phyloP scores from a whole-genome alignment of 352 stramenopile genomes.

The Phytophthora europaea region DNA sequence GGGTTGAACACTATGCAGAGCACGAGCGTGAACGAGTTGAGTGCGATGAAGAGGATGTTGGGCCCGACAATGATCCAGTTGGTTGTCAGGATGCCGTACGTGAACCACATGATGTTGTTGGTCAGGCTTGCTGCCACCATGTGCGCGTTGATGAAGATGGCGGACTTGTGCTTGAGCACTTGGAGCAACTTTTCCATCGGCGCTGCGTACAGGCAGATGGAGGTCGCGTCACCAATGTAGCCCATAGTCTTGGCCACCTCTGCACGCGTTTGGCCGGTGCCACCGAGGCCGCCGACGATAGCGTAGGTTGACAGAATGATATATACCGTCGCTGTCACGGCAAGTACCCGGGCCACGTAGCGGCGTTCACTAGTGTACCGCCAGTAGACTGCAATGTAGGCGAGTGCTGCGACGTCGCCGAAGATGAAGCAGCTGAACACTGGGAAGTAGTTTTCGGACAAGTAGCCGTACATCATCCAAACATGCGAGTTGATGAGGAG shows the following conservation, averaged over 20 bases:
- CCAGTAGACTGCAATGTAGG: slow-evolving; percentile 64
- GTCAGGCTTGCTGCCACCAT: slow-evolving; percentile 55
- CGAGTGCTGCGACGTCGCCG: slow-evolving; percentile 34
- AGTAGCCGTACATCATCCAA: slow-evolving; percentile 61
- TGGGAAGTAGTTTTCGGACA: slow-evolving; percentile 52
- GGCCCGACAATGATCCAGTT: slow-evolving; percentile 46
- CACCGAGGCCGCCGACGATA: slow-evolving; percentile 39
- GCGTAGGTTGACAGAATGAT: slow-evolving; percentile 45
- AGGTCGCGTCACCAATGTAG: slow-evolving; percentile 34
- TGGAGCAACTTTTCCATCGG: slow-evolving; percentile 56
- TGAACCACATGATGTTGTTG: slow-evolving; percentile 59
- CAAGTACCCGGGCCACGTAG: slow-evolving; percentile 36
- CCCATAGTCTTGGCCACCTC: slow-evolving; percentile 37
- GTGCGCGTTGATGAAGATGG: slow-evolving; percentile 49
- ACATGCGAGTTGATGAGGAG: slow-evolving; percentile 47
- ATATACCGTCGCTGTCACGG: slow-evolving; percentile 12
- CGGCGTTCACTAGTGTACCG: slow-evolving; percentile 41
- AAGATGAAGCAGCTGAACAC: slow-evolving; percentile 48
- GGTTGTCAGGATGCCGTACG: slow-evolving; percentile 42
- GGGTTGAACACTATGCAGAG: slow-evolving; percentile 41
- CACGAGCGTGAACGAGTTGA: slow-evolving; percentile 35
- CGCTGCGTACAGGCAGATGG: slow-evolving; percentile 44
- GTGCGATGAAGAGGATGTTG: slow-evolving; percentile 38
- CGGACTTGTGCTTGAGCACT: slow-evolving; percentile 53
- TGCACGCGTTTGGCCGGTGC: slow-evolving; percentile 36